These are phyloP conservation scores for Amylocarpus encephaloides DNA, from an alignment of 2,329 filamentous ascomycete species.

Conservation along the genomic window DNA sequence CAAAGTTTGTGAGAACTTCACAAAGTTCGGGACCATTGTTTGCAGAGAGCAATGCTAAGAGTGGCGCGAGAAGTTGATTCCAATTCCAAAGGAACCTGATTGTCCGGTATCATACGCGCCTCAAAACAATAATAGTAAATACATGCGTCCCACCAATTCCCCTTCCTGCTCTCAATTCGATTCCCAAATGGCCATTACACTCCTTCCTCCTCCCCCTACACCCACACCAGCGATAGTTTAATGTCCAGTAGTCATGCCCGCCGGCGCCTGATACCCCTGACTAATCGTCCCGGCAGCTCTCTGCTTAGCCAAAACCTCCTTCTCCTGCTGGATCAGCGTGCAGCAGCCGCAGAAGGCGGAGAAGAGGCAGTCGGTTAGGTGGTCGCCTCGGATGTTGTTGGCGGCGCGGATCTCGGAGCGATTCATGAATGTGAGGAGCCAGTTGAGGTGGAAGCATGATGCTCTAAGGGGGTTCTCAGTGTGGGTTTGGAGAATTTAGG, in stretches of 20 bases:
- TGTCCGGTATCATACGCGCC: too few species aligned
- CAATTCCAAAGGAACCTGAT: too few species aligned
- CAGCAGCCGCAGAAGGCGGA: conserved; percentile 32
- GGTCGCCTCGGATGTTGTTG: conserved; percentile 30
- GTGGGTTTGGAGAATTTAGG: not conserved
- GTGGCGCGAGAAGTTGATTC: too few species aligned
- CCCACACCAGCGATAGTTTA: not conserved
- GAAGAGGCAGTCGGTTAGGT: conserved; percentile 33
- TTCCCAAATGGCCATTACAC: too few species aligned
- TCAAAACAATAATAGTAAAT: too few species aligned
- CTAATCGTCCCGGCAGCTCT: conserved; percentile 8
- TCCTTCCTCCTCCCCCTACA: too few species aligned
- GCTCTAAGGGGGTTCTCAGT: not conserved
- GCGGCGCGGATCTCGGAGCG: conserved; percentile 18
- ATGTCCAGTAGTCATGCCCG: conserved; percentile 4
- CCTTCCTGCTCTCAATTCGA: too few species aligned
- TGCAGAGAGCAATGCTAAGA: too few species aligned
- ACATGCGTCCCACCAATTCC: too few species aligned
- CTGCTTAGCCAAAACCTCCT: conserved; percentile 20
- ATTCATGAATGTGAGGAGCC: conserved; percentile 17
- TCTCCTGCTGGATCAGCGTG: conserved; percentile 25
- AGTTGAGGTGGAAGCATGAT: conserved; percentile 2
- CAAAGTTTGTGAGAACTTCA: too few species aligned
- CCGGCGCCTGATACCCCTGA: conserved; percentile 7
- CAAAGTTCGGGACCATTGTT: too few species aligned